Evolutionary conservation across 2,329 filamentous ascomycete species (phyloP).

Genomic region (Phyllosticta paracitricarpa): DNA sequence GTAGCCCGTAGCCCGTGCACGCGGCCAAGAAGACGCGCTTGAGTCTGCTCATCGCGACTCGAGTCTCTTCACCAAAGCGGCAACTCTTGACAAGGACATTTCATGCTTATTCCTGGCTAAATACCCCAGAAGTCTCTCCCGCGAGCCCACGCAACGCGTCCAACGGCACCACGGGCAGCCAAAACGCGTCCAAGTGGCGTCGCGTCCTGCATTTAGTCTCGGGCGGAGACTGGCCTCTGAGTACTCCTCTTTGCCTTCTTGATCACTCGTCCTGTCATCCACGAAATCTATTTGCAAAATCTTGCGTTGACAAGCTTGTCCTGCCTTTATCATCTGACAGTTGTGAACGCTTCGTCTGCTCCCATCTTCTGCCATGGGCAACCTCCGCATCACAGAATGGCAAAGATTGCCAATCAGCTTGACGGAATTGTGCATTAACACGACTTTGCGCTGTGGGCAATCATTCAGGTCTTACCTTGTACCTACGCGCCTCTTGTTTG

Average conservation of each 20-base stretch:
- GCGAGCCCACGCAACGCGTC: not conserved
- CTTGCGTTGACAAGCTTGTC: not conserved
- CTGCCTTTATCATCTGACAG: not conserved
- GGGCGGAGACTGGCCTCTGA: not conserved
- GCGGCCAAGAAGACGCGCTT: not conserved
- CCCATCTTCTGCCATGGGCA: slow-evolving; percentile 24
- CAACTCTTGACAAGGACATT: not conserved
- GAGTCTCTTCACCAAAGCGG: not conserved
- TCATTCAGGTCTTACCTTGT: slow-evolving; percentile 56
- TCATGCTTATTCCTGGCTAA: not conserved
- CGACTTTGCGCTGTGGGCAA: slow-evolving; percentile 86
- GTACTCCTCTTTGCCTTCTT: not conserved
- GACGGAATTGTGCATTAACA: slow-evolving; percentile 86
- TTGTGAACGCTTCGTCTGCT: not conserved
- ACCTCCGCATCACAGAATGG: slow-evolving; percentile 61
- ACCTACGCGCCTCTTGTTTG: not conserved
- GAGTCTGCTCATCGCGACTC: not conserved
- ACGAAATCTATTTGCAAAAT: not conserved
- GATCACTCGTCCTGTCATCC: not conserved
- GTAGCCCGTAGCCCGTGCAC: not conserved
- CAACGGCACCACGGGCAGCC: not conserved
- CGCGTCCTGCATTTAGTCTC: not conserved
- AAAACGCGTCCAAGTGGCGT: slow-evolving; percentile 8
- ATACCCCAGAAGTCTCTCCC: not conserved
- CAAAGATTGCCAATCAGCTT: slow-evolving; percentile 73